phyloP scores from a whole-genome alignment of 2,329 filamentous ascomycete genomes.

The Venturia nashicola region DNA sequence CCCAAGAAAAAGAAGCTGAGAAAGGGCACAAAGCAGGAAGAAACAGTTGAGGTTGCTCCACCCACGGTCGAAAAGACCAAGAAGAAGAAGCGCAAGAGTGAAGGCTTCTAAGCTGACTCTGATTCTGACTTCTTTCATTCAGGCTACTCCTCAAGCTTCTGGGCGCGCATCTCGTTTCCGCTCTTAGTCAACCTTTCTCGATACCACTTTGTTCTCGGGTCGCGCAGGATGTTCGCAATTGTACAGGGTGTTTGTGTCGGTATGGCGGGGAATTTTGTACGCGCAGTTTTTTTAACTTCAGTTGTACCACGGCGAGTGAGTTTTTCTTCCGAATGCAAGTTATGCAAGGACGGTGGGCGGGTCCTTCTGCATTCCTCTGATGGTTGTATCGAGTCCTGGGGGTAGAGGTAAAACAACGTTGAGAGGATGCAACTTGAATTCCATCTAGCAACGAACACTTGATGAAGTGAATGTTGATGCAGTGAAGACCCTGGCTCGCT shows the following conservation, averaged over 20 bases:
- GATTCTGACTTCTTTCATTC: not conserved
- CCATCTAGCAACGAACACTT: not conserved
- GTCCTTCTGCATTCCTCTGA: not conserved
- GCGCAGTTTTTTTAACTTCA: not conserved
- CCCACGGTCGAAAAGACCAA: not conserved
- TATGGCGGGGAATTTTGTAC: not conserved
- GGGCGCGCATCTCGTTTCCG: slow-evolving; percentile 1
- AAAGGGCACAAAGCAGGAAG: not conserved
- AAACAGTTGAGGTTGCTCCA: slow-evolving; percentile 2
- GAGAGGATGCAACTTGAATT: not conserved
- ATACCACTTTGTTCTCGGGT: not conserved
- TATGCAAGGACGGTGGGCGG: not conserved
- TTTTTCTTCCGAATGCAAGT: not conserved
- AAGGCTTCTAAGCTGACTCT: slow-evolving; percentile 22
- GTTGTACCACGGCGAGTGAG: not conserved
- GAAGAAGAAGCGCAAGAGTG: slow-evolving; percentile 12
- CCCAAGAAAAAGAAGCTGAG: slow-evolving; percentile 9
- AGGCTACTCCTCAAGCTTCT: not conserved
- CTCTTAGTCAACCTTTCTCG: not conserved
- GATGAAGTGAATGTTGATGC: not conserved
- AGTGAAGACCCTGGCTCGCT: not conserved
- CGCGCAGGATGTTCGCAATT: not conserved
- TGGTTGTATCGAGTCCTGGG: not conserved
- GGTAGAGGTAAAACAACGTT: not conserved
- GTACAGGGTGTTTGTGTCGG: not conserved